phyloP scores from a whole-genome alignment of 495 filamentous ascomycete genomes.

The Peziza echinospora region DNA sequence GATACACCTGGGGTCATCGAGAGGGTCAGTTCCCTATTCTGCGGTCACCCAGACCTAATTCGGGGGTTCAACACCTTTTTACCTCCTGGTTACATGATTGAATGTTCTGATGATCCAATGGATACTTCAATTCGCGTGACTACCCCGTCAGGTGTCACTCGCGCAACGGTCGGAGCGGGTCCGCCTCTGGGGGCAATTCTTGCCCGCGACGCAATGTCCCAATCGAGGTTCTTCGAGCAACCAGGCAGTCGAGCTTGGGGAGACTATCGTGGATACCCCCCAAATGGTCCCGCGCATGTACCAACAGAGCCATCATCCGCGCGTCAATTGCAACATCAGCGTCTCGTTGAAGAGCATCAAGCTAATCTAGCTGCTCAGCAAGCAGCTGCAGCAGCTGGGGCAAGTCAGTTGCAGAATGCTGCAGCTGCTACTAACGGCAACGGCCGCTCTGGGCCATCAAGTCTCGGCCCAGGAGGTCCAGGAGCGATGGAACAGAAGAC shows the following conservation, averaged over 20 bases:
- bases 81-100: constrained; percentile 90
- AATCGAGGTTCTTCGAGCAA: constrained; percentile 20
- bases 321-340: constrained; percentile 25
- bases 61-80: constrained; percentile 98
- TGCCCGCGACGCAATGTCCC: constrained; percentile 1
- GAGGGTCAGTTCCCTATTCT: constrained; percentile 88
- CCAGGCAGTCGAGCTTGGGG: constrained; percentile 28
- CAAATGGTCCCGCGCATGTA: constrained; percentile 11
- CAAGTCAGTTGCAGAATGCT: constrained; percentile 54
- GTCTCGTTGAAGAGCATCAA: constrained; percentile 17
- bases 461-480: constrained; percentile 24
- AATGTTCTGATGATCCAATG: constrained; percentile 34
- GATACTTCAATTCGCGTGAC: constrained; percentile 60
- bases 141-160: constrained; percentile 68
- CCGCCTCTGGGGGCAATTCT: not conserved
- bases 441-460: constrained; percentile 25
- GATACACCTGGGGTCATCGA: constrained; percentile 97
- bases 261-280: constrained; percentile 21
- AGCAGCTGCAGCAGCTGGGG: constrained; percentile 59
- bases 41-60: constrained; percentile 86
- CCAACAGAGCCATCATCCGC: constrained; percentile 11
- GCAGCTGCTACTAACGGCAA: constrained; percentile 34
- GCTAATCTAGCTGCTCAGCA: constrained; percentile 32
- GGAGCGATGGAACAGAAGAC: constrained; percentile 26
- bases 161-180: constrained; percentile 23